phyloP scores from a whole-genome alignment of 1,284 basidiomycete species.

The Sporisorium scitamineum region DNA sequence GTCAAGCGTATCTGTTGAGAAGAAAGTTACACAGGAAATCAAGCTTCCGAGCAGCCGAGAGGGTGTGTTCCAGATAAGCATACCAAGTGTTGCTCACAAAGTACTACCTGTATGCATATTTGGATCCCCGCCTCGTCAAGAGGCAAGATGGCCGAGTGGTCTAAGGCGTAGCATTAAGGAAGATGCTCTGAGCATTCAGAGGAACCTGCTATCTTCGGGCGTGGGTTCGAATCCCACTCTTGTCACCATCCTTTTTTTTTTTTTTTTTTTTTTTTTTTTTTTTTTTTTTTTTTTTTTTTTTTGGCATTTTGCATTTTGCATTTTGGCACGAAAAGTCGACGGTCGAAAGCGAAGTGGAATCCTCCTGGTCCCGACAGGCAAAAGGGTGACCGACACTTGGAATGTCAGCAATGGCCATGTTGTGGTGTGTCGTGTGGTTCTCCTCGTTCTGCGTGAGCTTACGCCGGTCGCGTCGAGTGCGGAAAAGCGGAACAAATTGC shows the following conservation, averaged over 20 bases:
- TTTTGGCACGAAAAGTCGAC: neutral
- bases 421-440: neutral
- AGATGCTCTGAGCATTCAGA: slow-evolving; percentile 32
- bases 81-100: no score
- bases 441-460: neutral
- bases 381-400: no score
- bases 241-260: slow-evolving; percentile 54
- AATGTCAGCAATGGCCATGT: neutral
- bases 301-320: neutral
- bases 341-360: neutral
- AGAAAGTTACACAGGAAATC: neutral
- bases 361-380: no score
- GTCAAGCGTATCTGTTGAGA: neutral
- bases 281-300: neutral
- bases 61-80: neutral
- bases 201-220: slow-evolving; percentile 64
- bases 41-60: slow-evolving; percentile 21
- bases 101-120: slow-evolving; percentile 5
- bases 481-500: neutral
- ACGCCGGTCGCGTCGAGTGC: neutral
- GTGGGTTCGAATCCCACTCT: slow-evolving; percentile 70
- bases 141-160: slow-evolving; percentile 69
- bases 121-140: neutral
- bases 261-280: neutral
- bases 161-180: slow-evolving; percentile 68